Evolutionary conservation across 805 yeast genomes (phyloP).

Genomic region (Wickerhamiella shivajii): DNA sequence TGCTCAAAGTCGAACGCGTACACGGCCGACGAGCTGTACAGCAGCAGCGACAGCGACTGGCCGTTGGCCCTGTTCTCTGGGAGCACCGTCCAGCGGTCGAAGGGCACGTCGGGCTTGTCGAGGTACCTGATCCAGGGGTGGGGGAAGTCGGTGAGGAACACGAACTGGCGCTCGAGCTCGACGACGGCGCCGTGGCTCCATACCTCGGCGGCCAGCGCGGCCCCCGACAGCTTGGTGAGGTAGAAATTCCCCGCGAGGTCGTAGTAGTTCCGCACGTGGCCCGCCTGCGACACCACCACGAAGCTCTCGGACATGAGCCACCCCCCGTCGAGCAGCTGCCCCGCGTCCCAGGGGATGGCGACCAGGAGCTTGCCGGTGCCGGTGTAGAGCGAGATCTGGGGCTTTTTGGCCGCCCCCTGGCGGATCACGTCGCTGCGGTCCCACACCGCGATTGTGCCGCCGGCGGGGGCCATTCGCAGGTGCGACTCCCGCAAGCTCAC

Average conservation of each 20-base stretch:
- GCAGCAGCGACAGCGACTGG: not conserved
- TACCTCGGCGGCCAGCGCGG: too few species aligned
- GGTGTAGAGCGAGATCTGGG: slow-evolving; percentile 19
- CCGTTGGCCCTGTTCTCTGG: not conserved
- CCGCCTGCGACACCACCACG: slow-evolving; percentile 38
- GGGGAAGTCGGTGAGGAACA: not conserved
- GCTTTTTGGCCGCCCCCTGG: slow-evolving; percentile 7
- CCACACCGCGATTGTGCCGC: slow-evolving; percentile 39
- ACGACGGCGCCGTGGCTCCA: too few species aligned
- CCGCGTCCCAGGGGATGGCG: slow-evolving; percentile 28
- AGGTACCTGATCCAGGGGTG: not conserved
- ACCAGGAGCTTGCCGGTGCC: slow-evolving; percentile 22
- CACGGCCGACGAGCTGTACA: too few species aligned
- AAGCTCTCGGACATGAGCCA: slow-evolving; percentile 43
- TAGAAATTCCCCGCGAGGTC: slow-evolving; percentile 57
- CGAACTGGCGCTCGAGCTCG: not conserved
- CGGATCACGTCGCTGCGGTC: slow-evolving; percentile 10
- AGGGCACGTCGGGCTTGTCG: not conserved
- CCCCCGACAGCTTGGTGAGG: slow-evolving; percentile 12
- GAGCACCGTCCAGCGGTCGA: not conserved
- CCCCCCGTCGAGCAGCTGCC: slow-evolving; percentile 38
- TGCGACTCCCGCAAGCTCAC: slow-evolving; percentile 29
- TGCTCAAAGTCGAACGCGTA: too few species aligned
- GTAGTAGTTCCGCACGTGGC: slow-evolving; percentile 40
- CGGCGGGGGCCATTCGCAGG: slow-evolving; percentile 37